Evolutionary conservation across 2,329 filamentous ascomycete species (phyloP).

Genomic region (Nigrospora osmanthi): DNA sequence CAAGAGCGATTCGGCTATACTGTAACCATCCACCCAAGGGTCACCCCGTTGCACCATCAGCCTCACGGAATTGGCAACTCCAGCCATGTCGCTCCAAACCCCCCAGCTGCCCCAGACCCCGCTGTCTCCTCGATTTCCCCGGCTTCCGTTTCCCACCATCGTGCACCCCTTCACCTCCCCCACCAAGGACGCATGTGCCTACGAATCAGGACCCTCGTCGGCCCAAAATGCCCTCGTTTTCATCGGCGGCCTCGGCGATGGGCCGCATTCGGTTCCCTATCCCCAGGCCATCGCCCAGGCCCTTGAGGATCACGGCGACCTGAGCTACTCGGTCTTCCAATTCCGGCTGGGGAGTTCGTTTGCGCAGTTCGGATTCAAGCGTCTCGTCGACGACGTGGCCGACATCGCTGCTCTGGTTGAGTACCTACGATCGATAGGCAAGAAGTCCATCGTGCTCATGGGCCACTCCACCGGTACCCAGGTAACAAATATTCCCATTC

Average conservation of each 20-base stretch:
- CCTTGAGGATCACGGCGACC: slow-evolving; percentile 26
- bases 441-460: slow-evolving; percentile 44
- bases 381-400: slow-evolving; percentile 42
- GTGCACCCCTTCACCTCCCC: slow-evolving; percentile 37
- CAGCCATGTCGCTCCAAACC: no score
- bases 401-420: slow-evolving; percentile 45
- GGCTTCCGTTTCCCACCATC: slow-evolving; percentile 29
- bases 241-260: slow-evolving; percentile 64
- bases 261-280: slow-evolving; percentile 58
- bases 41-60: no score
- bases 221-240: slow-evolving; percentile 56
- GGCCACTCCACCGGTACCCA: slow-evolving; percentile 54
- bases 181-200: slow-evolving; percentile 32
- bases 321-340: slow-evolving; percentile 48
- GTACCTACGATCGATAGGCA: slow-evolving; percentile 43
- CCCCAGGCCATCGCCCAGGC: slow-evolving; percentile 35
- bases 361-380: slow-evolving; percentile 40
- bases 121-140: no score
- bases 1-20: no score
- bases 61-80: no score
- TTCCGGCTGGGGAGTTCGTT: slow-evolving; percentile 48
- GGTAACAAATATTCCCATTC: slow-evolving; percentile 20
- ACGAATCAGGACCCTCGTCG: slow-evolving; percentile 33
- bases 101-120: no score
- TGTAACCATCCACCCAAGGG: no score